Evolutionary conservation across 2,329 filamentous ascomycete genomes (phyloP).

Genomic region (Botryosphaeria agaves): DNA sequence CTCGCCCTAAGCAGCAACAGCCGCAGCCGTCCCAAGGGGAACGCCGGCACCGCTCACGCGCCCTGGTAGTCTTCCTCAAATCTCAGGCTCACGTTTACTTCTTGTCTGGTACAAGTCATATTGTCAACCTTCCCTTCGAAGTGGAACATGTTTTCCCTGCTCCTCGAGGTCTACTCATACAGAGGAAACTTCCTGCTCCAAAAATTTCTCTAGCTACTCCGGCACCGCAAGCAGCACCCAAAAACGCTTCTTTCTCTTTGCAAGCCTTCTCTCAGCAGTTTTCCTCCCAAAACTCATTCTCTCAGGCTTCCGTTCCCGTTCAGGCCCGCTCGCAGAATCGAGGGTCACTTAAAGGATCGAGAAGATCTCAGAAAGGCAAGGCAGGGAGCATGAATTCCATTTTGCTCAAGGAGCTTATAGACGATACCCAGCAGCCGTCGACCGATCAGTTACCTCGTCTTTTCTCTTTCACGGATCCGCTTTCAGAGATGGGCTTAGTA

Average conservation of each 20-base stretch:
- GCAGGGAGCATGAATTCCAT: no score
- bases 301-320: no score
- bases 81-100: conserved; percentile 91
- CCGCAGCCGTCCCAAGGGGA: not conserved
- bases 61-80: conserved; percentile 79
- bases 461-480: conserved; percentile 70
- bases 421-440: no score
- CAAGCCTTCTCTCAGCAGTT: conserved; percentile 1
- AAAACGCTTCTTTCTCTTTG: conserved; percentile 4
- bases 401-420: no score
- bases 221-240: conserved; percentile 1
- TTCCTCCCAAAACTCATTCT: no score
- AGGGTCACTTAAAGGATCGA: no score
- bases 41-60: conserved; percentile 20
- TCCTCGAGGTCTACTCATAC: conserved; percentile 68
- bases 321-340: no score
- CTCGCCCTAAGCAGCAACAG: not conserved
- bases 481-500: conserved; percentile 72
- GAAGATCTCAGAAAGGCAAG: no score
- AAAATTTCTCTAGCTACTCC: conserved; percentile 21
- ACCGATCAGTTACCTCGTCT: conserved; percentile 51
- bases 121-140: conserved; percentile 88
- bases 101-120: conserved; percentile 69
- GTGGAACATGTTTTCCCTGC: conserved; percentile 74
- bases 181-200: conserved; percentile 52